A percentile compares a stretch with the other conserved stretches of the same genome.
phyloP scores from a whole-genome alignment of 306 rosid species.

The Trichosanthes cucumerina region DNA sequence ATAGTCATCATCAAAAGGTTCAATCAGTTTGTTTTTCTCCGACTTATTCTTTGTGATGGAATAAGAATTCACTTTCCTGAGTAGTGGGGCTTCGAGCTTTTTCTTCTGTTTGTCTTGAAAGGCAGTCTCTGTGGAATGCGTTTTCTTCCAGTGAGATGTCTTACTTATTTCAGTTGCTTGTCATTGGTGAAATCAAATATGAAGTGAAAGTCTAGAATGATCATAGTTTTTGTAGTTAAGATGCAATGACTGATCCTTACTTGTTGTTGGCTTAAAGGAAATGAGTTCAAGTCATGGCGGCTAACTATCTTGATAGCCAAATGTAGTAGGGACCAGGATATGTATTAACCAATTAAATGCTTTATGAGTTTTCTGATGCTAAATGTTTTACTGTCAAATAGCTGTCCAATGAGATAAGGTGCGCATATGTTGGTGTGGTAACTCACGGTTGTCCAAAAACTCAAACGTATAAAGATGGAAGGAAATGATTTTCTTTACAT shows the following conservation, averaged over 20 bases:
- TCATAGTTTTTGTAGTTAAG: background rate
- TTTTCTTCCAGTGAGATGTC: background rate
- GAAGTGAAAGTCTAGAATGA: background rate
- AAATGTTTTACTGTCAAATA: background rate
- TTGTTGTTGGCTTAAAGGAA: too few relatives aligned
- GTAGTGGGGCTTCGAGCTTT: background rate
- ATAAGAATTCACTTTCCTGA: background rate
- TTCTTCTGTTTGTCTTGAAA: background rate
- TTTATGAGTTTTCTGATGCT: background rate
- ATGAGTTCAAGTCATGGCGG: too few relatives aligned
- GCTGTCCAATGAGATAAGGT: background rate
- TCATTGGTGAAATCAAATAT: background rate
- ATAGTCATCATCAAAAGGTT: background rate
- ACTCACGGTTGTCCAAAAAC: background rate
- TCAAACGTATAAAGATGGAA: background rate
- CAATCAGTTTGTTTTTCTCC: background rate
- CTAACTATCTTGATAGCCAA: too few relatives aligned
- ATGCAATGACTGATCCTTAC: background rate
- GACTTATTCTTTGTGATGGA: background rate
- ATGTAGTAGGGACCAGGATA: too few relatives aligned
- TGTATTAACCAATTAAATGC: background rate
- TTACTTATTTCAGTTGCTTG: background rate
- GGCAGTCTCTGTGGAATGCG: background rate
- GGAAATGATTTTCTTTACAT: background rate
- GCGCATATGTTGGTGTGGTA: background rate